A percentile compares a stretch with the other conserved stretches of the same genome.
phyloP scores from a whole-genome alignment of 441 rosid species.

The Kokia cookei region DNA sequence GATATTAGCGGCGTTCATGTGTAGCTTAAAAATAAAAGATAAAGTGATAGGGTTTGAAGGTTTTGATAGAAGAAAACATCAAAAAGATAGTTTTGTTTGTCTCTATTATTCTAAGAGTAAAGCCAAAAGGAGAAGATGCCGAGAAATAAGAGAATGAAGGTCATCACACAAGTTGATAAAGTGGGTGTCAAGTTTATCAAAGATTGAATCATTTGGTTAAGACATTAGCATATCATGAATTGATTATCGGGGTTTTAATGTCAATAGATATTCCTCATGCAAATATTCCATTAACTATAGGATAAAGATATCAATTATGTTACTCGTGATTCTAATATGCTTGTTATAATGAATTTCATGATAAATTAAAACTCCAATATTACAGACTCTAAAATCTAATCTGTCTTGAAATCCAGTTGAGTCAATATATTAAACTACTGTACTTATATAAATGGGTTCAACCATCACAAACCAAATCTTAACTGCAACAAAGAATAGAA shows the following conservation, averaged over 20 bases:
- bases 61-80: not conserved
- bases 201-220: not conserved
- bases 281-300: too few species aligned
- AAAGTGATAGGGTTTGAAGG: not conserved
- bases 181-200: not conserved
- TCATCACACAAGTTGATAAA: not conserved
- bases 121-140: not conserved
- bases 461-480: conserved; percentile 20
- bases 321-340: not conserved
- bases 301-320: conserved; percentile 17
- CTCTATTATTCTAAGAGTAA: not conserved
- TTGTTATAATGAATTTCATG: not conserved
- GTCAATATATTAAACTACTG: conserved; percentile 20
- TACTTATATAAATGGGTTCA: conserved; percentile 6
- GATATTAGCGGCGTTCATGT: not conserved
- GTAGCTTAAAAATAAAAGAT: not conserved
- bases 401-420: conserved; percentile 19
- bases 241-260: too few species aligned
- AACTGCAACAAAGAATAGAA: conserved; percentile 60
- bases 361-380: too few species aligned
- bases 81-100: not conserved
- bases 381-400: not conserved
- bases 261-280: too few species aligned
- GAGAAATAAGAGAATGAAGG: not conserved
- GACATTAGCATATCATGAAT: not conserved